Evolutionary conservation across 2,329 filamentous ascomycete species (phyloP).

Genomic region (Claviceps digitariae): DNA sequence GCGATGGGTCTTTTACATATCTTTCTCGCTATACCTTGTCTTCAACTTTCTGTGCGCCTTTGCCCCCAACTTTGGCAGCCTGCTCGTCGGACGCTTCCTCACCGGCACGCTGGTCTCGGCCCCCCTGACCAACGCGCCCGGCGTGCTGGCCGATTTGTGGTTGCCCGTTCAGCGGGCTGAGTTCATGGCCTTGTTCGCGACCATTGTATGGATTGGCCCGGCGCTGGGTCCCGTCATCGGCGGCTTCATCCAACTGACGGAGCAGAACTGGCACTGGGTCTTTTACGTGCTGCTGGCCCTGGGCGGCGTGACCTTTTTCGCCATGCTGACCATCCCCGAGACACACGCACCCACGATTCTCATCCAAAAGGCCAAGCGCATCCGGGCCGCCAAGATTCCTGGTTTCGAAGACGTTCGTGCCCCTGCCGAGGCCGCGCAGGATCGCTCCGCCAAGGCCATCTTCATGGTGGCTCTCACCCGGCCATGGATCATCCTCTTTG

Average conservation of each 20-base stretch:
- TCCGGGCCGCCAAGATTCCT: conserved; percentile 32
- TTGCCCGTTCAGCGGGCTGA: conserved; percentile 35
- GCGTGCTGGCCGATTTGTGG: conserved; percentile 41
- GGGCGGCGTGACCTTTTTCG: conserved; percentile 21
- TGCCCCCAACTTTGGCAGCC: conserved; percentile 35
- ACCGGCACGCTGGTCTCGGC: conserved; percentile 42
- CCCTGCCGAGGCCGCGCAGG: conserved; percentile 27
- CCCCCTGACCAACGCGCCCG: conserved; percentile 33
- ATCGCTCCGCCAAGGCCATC: conserved; percentile 24
- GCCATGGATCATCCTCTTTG: conserved; percentile 40
- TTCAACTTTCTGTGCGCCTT: conserved; percentile 43
- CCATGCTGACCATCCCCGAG: conserved; percentile 47
- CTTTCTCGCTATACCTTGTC: conserved; percentile 32
- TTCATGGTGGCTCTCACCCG: conserved; percentile 39
- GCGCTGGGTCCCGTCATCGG: conserved; percentile 38
- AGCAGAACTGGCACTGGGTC: conserved; percentile 37
- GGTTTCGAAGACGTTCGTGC: conserved; percentile 39
- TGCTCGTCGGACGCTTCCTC: conserved; percentile 41
- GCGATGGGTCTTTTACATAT: conserved; percentile 37
- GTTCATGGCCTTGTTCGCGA: conserved; percentile 38
- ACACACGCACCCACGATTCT: conserved; percentile 39
- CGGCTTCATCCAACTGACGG: conserved; percentile 42
- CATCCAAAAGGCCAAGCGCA: conserved; percentile 36
- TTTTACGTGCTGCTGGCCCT: conserved; percentile 35
- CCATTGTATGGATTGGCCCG: conserved; percentile 40